These are phyloP conservation scores for Coelastrella sp. DNA, from an alignment of 139 green algal species.

Conservation along the genomic window DNA sequence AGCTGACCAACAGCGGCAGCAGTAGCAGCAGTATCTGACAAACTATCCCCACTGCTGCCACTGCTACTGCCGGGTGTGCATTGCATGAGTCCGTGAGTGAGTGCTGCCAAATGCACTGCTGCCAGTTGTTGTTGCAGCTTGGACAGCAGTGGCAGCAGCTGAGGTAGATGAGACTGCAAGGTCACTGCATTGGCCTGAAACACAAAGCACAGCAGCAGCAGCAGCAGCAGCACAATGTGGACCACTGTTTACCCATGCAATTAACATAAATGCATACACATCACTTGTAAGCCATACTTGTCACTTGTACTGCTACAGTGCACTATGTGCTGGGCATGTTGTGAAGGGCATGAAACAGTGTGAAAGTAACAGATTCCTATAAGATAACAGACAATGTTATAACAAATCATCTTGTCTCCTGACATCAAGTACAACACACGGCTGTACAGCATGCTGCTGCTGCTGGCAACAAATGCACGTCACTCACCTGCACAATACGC, in stretches of 20 bases:
- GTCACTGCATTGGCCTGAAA: not conserved
- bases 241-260: too few relatives aligned
- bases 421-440: too few relatives aligned
- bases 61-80: not conserved
- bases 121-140: constrained; percentile 40
- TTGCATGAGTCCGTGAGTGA: not conserved
- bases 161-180: constrained; percentile 17
- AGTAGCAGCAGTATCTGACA: too few relatives aligned
- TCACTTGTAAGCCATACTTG: too few relatives aligned
- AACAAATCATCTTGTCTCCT: too few relatives aligned
- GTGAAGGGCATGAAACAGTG: too few relatives aligned
- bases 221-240: not conserved
- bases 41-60: not conserved
- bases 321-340: too few relatives aligned
- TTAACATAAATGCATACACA: too few relatives aligned
- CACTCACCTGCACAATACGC: not conserved
- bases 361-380: too few relatives aligned
- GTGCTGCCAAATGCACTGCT: constrained; percentile 6
- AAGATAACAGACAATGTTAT: too few relatives aligned
- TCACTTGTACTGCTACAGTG: too few relatives aligned
- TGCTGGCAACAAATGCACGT: not conserved
- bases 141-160: constrained; percentile 33
- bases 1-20: not conserved
- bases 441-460: not conserved
- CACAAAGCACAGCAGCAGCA: not conserved